Base-by-base conservation (phyloP, 768 basidiomycete genomes). In the Boletus vinaceobasis region DNA sequence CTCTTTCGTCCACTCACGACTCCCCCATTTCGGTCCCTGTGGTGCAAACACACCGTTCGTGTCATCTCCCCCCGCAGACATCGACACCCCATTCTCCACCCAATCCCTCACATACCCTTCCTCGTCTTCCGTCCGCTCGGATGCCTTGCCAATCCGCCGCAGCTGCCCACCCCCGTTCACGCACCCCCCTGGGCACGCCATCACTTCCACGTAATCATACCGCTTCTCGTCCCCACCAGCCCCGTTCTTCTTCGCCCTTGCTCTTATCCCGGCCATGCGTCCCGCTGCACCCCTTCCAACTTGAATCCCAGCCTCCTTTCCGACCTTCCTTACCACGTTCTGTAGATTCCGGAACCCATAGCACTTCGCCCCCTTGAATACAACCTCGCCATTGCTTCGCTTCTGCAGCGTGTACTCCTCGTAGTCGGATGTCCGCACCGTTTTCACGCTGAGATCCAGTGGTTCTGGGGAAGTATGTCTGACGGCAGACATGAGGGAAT, bases 131-230 rank as follows among this genome's bases (percentile, higher is more conserved):
- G 53, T 51, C 38, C 66, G 65, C 40, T 67, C 68, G 27, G 61
- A 50, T 7, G 50, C 52, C 40, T 58, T 59, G 42, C 56, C 38
- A 42, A 52, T 56, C 23, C 57, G 60, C 33, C 64, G 57, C 39
- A 70, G 70, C 75, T 98, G 97, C 6, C 97, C 97, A 21, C 96
- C 97, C 8, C 97, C 97, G 68, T 98, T 98, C 39, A 97, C 92
- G 70, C 97, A 98, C 17, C 97, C 97, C 0, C 88, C 86, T 0
- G 97, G 97, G 75, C 97, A 99, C 33, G 97, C 97, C 97, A 99
- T 98, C 58, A 99, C 93, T 67, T 97, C 94, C 38, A 96, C 86
- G 70, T 93, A 97, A 73, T 96, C 93, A 68, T 92, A 92, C 40
- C 78, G 75, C 48, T 70, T 73, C 49, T 79, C 77, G 11, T 70